Base-by-base conservation (phyloP, 2,329 filamentous ascomycete genomes). In the Aureobasidium subglaciale region DNA sequence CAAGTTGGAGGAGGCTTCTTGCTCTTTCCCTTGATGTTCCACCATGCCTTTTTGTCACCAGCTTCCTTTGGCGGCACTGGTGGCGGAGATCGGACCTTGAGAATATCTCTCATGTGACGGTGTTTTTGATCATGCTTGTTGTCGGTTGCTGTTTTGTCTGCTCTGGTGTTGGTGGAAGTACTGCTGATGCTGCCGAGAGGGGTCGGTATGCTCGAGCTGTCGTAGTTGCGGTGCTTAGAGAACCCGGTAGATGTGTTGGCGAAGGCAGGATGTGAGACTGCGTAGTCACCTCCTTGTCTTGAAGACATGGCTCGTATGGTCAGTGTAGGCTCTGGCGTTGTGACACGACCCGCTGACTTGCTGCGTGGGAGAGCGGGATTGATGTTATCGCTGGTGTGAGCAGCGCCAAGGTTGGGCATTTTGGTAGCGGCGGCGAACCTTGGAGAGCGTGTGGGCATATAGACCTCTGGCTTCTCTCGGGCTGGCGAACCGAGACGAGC, bases 1-100 rank as follows among this genome's bases (percentile, higher is more conserved):
- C 71, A 73, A 6, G 18, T 43, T 42, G 68, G 67, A 15, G 65
- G 67, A 40, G 67, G 67, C 59, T 67, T 70, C 46, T 68, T 70
- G 57, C 69, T 69, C 29, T 67, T 70, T 53, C 69, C 55, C 56
- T 68, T 70, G 43, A 61, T 24, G 24, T 62, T 56, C 63, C 63
- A 67, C 61, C 63, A 64, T 20, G 63, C 61, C 41, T 59, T 58
- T 32, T 62, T 61, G 55, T 62, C 62, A 8, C n/a, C n/a, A 6
- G 9, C 18, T 22, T 62, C 60, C 38, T 60, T 60, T 16, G 37
- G 40, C 22, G 57, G 52, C 9, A 55, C 55, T 16, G 56, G 43
- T 25, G 55, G 49, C 40, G 60, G 37, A 59, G 41, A 25, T 59
- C 56, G 29, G 34, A 49, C 29, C 20, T 22, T 25, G 5, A 37